Base-by-base conservation (phyloP, 164 flowering plant species). In the Annona cherimola region DNA sequence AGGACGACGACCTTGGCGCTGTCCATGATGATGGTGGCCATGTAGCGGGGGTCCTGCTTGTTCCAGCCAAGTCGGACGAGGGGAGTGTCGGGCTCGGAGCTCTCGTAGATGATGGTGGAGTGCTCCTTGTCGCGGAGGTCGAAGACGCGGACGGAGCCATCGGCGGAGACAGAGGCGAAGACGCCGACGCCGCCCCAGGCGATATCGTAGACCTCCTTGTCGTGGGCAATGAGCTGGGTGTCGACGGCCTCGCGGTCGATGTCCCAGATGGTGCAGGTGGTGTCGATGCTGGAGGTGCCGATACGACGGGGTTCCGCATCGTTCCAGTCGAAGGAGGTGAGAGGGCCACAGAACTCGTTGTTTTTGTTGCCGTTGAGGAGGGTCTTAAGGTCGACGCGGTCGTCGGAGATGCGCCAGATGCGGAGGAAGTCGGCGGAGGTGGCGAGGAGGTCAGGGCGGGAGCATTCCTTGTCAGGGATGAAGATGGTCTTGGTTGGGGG, bases 181-280 rank as follows among this genome's bases (percentile, higher is more conserved):
- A 92, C 97, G 12, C 96, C 96, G 3, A 85, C 92, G 3, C 93
- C 97, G 12, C 97, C 97, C 97, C 97, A 92, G 20, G 97, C 97
- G 41, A 92, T 92, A 74, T 92, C 97, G 68, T 89, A 89, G 26
- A 92, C 97, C 84, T 92, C 97, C 79, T 90, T 90, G 50, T 92
- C 97, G 64, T 92, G 97, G 14, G 96, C 97, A 42, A 92, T 92
- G 19, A 92, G 77, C 76, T 92, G 97, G 19, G 97, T 92, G 62
- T 92, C 95, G 9, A 92, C 97, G 11, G 83, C 71, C 69, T 87
- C 89, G 3, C 83, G 63, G 74, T 92, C 97, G 61, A 92, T 83
- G 69, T 92, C 97, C 97, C 97, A 92, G 44, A 92, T 89, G 16
- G 97, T 92, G 73, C 97, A 92, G 20, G 96, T 92, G n/a, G 96